Evolutionary conservation across 202 grass and related monocot species (phyloP).

Genomic region (Carex sylvatica): DNA sequence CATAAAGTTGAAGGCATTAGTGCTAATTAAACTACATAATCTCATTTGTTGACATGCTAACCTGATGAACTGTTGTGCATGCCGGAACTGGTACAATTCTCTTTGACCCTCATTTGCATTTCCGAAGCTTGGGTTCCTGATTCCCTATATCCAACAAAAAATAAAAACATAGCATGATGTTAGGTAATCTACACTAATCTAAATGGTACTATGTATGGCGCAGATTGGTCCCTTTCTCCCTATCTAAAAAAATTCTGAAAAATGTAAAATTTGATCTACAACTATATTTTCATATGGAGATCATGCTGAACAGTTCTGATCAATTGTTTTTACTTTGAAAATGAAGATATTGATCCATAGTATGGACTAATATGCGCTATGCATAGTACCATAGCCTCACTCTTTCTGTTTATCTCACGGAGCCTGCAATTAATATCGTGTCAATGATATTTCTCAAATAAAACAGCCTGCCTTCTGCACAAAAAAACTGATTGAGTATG

Average conservation of each 20-base stretch:
- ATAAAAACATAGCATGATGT: neutral
- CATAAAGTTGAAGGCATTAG: neutral
- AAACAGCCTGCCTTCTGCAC: neutral
- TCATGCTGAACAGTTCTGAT: too few relatives aligned
- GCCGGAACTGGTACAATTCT: neutral
- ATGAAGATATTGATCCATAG: too few relatives aligned
- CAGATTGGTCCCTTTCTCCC: too few relatives aligned
- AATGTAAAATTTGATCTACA: too few relatives aligned
- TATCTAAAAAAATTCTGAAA: too few relatives aligned
- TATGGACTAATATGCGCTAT: too few relatives aligned
- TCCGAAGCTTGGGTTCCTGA: neutral
- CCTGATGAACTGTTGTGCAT: constrained; percentile 6
- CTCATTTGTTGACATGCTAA: neutral
- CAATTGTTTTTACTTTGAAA: too few relatives aligned
- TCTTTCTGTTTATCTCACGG: neutral
- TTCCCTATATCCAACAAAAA: neutral
- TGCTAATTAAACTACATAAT: neutral
- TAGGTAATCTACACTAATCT: neutral
- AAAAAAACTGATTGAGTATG: neutral
- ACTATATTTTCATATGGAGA: too few relatives aligned
- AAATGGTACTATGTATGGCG: too few relatives aligned
- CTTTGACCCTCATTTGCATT: neutral
- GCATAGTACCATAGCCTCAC: too few relatives aligned
- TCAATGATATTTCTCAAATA: neutral
- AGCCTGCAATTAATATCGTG: neutral